These are phyloP conservation scores for Pelargonium cotyledonis DNA, from an alignment of 441 rosid genomes.

Conservation along the genomic window DNA sequence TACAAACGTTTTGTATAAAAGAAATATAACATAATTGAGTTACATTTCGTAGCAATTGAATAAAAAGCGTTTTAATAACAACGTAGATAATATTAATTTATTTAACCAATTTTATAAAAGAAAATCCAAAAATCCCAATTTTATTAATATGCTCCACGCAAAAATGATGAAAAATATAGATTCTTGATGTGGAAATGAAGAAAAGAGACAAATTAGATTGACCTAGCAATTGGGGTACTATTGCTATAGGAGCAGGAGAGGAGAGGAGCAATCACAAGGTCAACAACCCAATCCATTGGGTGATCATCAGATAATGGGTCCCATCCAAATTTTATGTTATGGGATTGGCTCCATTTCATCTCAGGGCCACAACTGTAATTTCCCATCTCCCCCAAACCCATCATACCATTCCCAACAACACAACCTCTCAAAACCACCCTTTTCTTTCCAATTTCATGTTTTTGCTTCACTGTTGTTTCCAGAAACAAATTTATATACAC, in stretches of 20 bases:
- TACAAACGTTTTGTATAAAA: no score
- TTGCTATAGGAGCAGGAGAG: background rate
- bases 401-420: background rate
- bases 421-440: constrained; percentile 2
- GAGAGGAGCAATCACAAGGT: constrained; percentile 1
- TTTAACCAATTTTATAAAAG: background rate
- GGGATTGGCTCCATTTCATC: background rate
- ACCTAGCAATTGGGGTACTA: background rate
- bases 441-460: background rate
- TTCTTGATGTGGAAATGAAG: background rate
- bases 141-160: background rate
- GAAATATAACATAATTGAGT: no score
- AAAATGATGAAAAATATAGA: background rate
- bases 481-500: background rate
- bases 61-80: no score
- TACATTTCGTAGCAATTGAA: no score
- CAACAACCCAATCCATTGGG: background rate
- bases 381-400: background rate
- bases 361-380: background rate
- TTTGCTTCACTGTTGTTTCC: background rate
- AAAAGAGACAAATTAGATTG: background rate
- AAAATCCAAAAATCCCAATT: background rate
- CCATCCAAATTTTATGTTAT: background rate
- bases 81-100: no score
- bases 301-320: background rate